Percentiles rank a stretch among this genome's conserved stretches.
Evolutionary conservation across 176 grass and related monocot species (phyloP).

Genomic region (barley (Hordeum vulgare)): MorexV3_pseudomolecules_assembly NC_058522.1:387364165-387364664

Average conservation of each 20-base stretch:
- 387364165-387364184: constrained; percentile 67
- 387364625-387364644: constrained; percentile 60
- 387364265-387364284: constrained; percentile 63
- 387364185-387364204: constrained; percentile 65
- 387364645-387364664: constrained; percentile 62
- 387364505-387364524: constrained; percentile 5
- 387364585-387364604: constrained; percentile 9
- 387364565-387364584: neutral
- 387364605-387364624: constrained; percentile 64
- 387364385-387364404: constrained; percentile 65
- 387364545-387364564: neutral
- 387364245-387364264: constrained; percentile 69
- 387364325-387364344: constrained; percentile 73
- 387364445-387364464: constrained; percentile 62
- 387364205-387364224: constrained; percentile 68
- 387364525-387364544: neutral
- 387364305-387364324: constrained; percentile 56
- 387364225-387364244: constrained; percentile 65
- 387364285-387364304: constrained; percentile 72
- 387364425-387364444: constrained; percentile 75
- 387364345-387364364: constrained; percentile 80
- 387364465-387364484: constrained; percentile 71
- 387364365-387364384: constrained; percentile 78
- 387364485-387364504: constrained; percentile 65
- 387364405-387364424: constrained; percentile 85